These are phyloP conservation scores for Fusarium duplospermum DNA, from an alignment of 2,329 filamentous ascomycete genomes.

Conservation along the genomic window DNA sequence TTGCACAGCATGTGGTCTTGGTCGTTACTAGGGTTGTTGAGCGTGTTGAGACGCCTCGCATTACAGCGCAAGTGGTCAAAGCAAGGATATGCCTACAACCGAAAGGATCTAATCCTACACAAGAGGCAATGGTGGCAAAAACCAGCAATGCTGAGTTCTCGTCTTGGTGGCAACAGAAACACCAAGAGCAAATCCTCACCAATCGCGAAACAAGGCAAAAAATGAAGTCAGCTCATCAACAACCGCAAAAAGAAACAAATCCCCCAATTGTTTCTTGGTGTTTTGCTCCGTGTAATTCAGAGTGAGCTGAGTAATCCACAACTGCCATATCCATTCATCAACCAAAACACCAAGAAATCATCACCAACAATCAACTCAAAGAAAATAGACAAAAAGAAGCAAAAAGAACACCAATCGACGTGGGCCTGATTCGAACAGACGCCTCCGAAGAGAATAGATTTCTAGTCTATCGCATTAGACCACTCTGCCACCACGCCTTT, in stretches of 20 bases:
- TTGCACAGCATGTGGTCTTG: background rate
- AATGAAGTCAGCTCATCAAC: background rate
- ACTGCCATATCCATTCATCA: no score
- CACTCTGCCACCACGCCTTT: constrained; percentile 47
- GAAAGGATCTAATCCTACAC: background rate
- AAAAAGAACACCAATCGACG: constrained; percentile 25
- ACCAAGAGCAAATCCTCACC: background rate
- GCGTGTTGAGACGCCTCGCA: background rate
- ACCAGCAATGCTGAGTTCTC: background rate
- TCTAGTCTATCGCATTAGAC: constrained; percentile 50
- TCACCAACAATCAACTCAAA: no score
- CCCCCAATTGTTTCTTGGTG: no score
- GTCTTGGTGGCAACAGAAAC: background rate
- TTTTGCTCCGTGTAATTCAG: background rate
- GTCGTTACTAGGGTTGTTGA: background rate
- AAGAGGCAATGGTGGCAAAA: background rate
- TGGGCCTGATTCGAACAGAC: constrained; percentile 51
- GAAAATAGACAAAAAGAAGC: background rate
- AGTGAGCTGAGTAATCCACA: no score
- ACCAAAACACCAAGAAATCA: no score
- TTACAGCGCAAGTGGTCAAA: background rate
- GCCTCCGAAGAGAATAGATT: constrained; percentile 49
- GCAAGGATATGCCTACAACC: background rate
- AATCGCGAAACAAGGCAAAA: background rate
- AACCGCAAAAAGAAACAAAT: constrained; percentile 10